phyloP scores from a whole-genome alignment of 305 asterid genomes.

The Caryopteris hybrid region DNA sequence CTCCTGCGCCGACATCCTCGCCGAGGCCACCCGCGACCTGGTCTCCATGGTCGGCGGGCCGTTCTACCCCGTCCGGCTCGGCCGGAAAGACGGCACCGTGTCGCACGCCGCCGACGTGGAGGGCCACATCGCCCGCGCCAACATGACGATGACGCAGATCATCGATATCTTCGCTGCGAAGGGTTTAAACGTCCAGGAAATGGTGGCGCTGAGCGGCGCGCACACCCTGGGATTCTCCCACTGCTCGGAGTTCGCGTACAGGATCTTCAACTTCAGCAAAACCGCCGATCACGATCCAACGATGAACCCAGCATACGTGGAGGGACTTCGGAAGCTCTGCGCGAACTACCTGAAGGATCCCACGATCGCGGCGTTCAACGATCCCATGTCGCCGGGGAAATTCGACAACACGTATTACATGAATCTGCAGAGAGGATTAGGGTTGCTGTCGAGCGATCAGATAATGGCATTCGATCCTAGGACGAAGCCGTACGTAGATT shows the following conservation, averaged over 20 bases:
- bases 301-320: conserved; percentile 48
- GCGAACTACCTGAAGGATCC: conserved; percentile 33
- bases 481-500: conserved; percentile 64
- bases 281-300: conserved; percentile 43
- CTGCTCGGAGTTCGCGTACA: conserved; percentile 54
- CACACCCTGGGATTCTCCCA: conserved; percentile 88
- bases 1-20: conserved; percentile 81
- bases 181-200: conserved; percentile 49
- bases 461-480: conserved; percentile 49
- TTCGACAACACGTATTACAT: conserved; percentile 62
- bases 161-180: conserved; percentile 39
- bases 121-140: conserved; percentile 73
- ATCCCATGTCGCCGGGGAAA: conserved; percentile 77
- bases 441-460: conserved; percentile 62
- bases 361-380: conserved; percentile 59
- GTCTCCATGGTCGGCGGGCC: conserved; percentile 85
- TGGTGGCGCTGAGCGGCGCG: conserved; percentile 78
- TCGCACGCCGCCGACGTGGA: conserved; percentile 50
- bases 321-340: conserved; percentile 48
- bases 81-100: conserved; percentile 52
- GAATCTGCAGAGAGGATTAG: conserved; percentile 57
- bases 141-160: conserved; percentile 49
- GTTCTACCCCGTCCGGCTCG: conserved; percentile 46
- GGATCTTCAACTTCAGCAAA: conserved; percentile 49
- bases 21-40: conserved; percentile 67